Conservation (phyloP, 176 grass and related monocot genomes). For the Oryza nivara region DNA sequence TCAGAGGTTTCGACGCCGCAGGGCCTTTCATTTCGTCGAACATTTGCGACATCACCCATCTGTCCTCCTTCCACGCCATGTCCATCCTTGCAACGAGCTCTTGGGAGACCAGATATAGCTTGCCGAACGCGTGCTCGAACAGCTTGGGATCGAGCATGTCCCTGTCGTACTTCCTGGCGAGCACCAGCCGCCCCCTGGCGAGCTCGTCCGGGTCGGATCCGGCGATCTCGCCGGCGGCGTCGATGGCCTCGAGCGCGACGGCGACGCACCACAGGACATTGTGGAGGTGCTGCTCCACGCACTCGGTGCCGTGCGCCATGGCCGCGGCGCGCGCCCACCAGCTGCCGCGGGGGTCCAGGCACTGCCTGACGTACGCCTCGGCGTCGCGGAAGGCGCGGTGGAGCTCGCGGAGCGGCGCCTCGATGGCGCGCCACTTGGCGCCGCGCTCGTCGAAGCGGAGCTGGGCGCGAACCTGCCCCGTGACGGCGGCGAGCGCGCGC, state of each 20-base stretch:
- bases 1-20: conserved; percentile 42
- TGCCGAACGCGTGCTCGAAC: conserved; percentile 71
- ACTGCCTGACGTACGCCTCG: conserved; percentile 68
- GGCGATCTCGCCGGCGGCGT: conserved; percentile 59
- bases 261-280: conserved; percentile 79
- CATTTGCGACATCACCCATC: conserved; percentile 67
- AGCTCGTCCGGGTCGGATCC: conserved; percentile 58
- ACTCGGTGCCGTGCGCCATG: conserved; percentile 57
- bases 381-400: conserved; percentile 77
- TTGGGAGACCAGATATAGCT: conserved; percentile 51
- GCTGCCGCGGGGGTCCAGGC: conserved; percentile 61
- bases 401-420: conserved; percentile 70
- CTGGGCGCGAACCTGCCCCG: conserved; percentile 52
- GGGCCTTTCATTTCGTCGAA: conserved; percentile 64
- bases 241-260: conserved; percentile 77
- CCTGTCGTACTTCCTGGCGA: conserved; percentile 73
- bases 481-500: conserved; percentile 60
- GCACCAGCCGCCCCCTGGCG: conserved; percentile 40
- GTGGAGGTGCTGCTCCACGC: conserved; percentile 77
- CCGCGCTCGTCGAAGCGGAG: conserved; percentile 82
- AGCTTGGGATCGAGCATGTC: conserved; percentile 71
- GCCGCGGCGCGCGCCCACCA: conserved; percentile 84
- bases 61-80: conserved; percentile 81
- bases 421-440: conserved; percentile 77
- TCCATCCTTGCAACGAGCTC: conserved; percentile 62